Base-by-base conservation (phyloP, 176 grass and related monocot species). In the Raddia guianensis region DNA sequence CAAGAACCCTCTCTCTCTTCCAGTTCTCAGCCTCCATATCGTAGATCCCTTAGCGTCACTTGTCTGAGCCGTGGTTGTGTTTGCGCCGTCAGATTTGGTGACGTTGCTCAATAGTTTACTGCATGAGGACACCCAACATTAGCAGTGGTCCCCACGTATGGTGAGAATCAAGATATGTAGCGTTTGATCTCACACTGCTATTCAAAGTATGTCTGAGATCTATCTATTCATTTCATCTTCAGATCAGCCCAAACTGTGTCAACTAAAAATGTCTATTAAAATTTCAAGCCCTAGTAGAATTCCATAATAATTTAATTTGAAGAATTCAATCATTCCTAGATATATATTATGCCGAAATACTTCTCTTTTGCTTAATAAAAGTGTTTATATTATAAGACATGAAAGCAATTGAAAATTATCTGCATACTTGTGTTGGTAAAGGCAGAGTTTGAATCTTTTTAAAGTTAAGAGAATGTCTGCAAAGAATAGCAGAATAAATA, bases 91-190 rank as follows among this genome's bases (percentile, higher is more conserved):
- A 14, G 69, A 76, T 79, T 57, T 86, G 42, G 91, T 89, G 53
- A 21, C 33, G 52, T 83, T 97, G 59, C 81, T 58, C 64, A 69
- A 55, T 33, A 68, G 70, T 70, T 93, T 89, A 77, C 94, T 97
- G 91, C 85, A 82, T 65, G 64, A 62, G 43, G 65, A 73, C 3
- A 68, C 21, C 5, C n/a, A 80, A 12, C 59, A 76, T 68, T 32
- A 77, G 66, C 34, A 75, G 27, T 66, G 82, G 16, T 27, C 27
- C 10, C 12, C n/a, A 70, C 3, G 21, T 40, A 15, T 48, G 18
- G 46, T 42, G 48, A n/a, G 33, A 81, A 52, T 53, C 35, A 52
- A 21, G 15, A 56, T 12, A 56, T 48, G 47, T 13, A 64, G 15
- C 42, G 16, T 65, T 69, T 73, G 12, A 49, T 21, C 3, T 80